phyloP scores from a whole-genome alignment of 2,329 filamentous ascomycete species.

The Pseudopithomyces maydicus region DNA sequence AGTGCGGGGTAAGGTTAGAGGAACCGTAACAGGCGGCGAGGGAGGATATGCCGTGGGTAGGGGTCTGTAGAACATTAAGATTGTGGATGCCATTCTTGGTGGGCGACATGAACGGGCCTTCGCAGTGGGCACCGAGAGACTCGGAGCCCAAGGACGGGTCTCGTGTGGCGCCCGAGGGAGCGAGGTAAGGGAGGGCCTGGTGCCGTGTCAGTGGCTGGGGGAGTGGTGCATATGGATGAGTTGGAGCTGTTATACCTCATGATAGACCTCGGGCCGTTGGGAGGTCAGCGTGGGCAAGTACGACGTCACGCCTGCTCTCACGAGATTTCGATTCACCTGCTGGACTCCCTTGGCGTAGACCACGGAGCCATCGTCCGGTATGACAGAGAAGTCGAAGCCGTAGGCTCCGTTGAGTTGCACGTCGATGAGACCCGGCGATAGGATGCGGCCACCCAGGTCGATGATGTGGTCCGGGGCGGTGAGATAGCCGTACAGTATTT shows the following conservation, averaged over 20 bases:
- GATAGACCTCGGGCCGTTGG: conserved; percentile 80
- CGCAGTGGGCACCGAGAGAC: conserved; percentile 86
- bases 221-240: background rate
- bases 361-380: conserved; percentile 63
- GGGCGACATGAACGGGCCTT: conserved; percentile 85
- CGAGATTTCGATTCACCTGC: conserved; percentile 71
- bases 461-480: conserved; percentile 74
- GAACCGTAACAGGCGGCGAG: conserved; percentile 74
- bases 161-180: conserved; percentile 68
- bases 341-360: conserved; percentile 75
- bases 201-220: background rate
- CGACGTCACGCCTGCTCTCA: conserved; percentile 82
- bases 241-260: conserved; percentile 59
- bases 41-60: conserved; percentile 65
- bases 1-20: conserved; percentile 61
- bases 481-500: conserved; percentile 70
- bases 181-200: conserved; percentile 74
- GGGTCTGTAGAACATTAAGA: conserved; percentile 69
- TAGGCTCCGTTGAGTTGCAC: conserved; percentile 91
- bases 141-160: conserved; percentile 74
- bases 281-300: conserved; percentile 87
- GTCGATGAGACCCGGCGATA: conserved; percentile 87
- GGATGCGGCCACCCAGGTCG: conserved; percentile 80
- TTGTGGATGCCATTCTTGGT: conserved; percentile 89
- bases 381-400: conserved; percentile 87